phyloP scores from a whole-genome alignment of 371 early-diverging fungal species.

The Apophysomyces ossiformis region DNA sequence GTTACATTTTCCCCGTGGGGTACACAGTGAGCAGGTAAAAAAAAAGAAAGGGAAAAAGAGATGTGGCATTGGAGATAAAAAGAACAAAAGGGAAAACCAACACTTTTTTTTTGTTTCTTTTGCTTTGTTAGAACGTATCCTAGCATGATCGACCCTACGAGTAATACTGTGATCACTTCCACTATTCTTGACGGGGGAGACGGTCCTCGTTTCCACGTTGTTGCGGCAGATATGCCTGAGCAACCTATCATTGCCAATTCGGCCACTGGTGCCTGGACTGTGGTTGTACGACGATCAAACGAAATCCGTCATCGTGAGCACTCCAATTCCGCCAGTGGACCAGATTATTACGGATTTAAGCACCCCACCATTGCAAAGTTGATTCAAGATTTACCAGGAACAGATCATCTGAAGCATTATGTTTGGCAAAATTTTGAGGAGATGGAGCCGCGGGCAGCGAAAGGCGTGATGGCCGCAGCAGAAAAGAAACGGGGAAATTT shows the following conservation, averaged over 20 bases:
- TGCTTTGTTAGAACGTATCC: conserved; percentile 59
- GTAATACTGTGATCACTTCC: conserved; percentile 70
- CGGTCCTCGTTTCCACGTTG: conserved; percentile 74
- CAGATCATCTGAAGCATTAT: conserved; percentile 73
- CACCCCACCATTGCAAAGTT: conserved; percentile 88
- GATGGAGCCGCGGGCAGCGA: conserved; percentile 54
- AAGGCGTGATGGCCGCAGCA: conserved; percentile 54
- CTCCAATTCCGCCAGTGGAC: conserved; percentile 85
- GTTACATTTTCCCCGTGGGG: conserved; percentile 93
- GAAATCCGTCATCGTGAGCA: conserved; percentile 78
- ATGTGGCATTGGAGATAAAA: not conserved
- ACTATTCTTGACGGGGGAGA: conserved; percentile 83
- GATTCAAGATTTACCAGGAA: conserved; percentile 87
- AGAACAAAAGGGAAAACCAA: not conserved
- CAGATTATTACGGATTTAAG: conserved; percentile 91
- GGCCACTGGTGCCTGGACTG: conserved; percentile 91
- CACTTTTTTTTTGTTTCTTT: not conserved
- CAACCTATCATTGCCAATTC: conserved; percentile 74
- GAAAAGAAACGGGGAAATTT: conserved; percentile 53
- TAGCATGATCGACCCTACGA: conserved; percentile 73
- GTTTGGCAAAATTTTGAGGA: conserved; percentile 70
- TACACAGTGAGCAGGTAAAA: conserved; percentile 66
- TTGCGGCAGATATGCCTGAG: conserved; percentile 72
- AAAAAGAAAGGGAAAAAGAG: conserved; percentile 13
- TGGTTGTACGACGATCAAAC: conserved; percentile 78